phyloP scores from a whole-genome alignment of 164 flowering plant species.

The Malania oleifera region DNA sequence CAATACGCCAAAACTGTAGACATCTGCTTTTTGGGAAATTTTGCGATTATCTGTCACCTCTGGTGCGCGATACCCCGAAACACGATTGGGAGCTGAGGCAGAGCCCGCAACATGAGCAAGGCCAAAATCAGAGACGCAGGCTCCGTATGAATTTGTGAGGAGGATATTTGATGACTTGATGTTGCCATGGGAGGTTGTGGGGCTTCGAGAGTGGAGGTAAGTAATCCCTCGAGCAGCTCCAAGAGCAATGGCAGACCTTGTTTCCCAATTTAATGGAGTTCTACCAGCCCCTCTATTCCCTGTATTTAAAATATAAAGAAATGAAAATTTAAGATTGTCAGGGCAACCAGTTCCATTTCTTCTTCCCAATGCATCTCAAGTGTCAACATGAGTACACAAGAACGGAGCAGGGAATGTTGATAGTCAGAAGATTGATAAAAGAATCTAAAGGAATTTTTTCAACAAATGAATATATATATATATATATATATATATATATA shows the following conservation, averaged over 20 bases:
- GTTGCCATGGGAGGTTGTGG: conserved; percentile 72
- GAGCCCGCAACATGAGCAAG: conserved; percentile 62
- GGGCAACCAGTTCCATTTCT: neutral
- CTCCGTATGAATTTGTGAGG: conserved; percentile 56
- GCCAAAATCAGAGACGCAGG: conserved; percentile 81
- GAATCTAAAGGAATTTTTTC: neutral
- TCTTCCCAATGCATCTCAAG: neutral
- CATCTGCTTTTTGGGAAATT: conserved; percentile 84
- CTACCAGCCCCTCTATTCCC: conserved; percentile 76
- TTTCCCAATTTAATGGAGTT: conserved; percentile 85
- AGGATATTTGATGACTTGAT: conserved; percentile 87
- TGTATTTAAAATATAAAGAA: conserved; percentile 14
- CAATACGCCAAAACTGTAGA: conserved; percentile 88
- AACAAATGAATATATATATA: neutral
- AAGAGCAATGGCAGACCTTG: conserved; percentile 70
- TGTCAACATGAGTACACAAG: neutral
- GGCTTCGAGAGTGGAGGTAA: conserved; percentile 60
- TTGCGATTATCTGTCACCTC: conserved; percentile 74
- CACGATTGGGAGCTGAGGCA: conserved; percentile 56
- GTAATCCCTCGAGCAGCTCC: conserved; percentile 76
- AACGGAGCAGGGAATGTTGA: neutral
- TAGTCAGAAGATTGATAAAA: neutral
- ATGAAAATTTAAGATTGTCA: neutral
- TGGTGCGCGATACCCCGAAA: conserved; percentile 85
- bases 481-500: neutral